Base-by-base conservation (phyloP, 495 filamentous ascomycete genomes). In the Aspergillus haitiensis region DNA sequence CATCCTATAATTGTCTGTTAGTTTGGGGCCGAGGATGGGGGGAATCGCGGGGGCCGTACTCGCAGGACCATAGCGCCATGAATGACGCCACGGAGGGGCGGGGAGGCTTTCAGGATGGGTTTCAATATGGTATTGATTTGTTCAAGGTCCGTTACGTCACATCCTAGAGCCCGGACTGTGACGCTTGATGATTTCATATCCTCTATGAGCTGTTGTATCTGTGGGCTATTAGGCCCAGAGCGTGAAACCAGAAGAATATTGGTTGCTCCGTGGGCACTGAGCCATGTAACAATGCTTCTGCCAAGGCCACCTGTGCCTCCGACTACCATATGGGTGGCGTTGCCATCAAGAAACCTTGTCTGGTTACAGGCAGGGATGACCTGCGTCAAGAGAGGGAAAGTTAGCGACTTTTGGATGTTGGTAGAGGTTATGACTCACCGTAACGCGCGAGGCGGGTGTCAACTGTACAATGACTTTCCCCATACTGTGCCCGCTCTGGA, bases 381-480 rank as follows among this genome's bases (percentile, higher is more conserved):
- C 53, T 35, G 12, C n/a, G 32, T 27, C 1, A 40, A 40, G 37
- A 13, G 13, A 40, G 13, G 2, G 37, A 40, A 40, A 13, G 13
- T 9, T 1, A 40, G 13, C 5, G 33, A 18, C 40, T 55, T 44
- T 54, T 32, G 21, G 31, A 6, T 4, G 5, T n/a, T 11, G 13
- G 31, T 34, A 13, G 27, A 13, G n/a, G n/a, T n/a, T n/a, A n/a
- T n/a, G n/a, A 36, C 36, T 21, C 45, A 63, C 55, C 2, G 27
- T 35, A n/a, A 63, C 55, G 31, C 44, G 8, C 6, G 42, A 47
- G 34, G 72, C 56, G 11, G 58, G 56, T 18, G 61, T 58, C 0
- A 75, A 72, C 18, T 75, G 67, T 13, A 88, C 64, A 11, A 86
- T 77, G 7, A 84, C 59, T 63, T 88, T 88, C 1, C 86, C 85